These are phyloP conservation scores for Colletotrichum sp. DNA, from an alignment of 2,329 filamentous ascomycete species.

Conservation along the genomic window DNA sequence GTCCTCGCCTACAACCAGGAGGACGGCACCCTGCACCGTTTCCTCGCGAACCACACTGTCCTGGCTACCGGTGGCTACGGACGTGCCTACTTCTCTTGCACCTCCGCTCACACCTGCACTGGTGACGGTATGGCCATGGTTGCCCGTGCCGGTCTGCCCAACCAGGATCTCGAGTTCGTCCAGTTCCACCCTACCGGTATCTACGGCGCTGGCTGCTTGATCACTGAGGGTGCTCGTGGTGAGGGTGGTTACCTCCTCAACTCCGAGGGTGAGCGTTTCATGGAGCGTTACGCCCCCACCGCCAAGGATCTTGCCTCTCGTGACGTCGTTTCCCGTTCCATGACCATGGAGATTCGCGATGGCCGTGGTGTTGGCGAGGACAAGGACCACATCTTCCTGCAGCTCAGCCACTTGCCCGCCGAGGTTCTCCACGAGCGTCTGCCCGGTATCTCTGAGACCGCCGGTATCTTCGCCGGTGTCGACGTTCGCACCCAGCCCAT, in stretches of 20 bases:
- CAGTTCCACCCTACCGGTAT: slow-evolving; percentile 99
- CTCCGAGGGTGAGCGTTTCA: slow-evolving; percentile 97
- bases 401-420: slow-evolving; percentile 91
- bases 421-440: slow-evolving; percentile 95
- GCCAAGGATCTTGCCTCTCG: slow-evolving; percentile 97
- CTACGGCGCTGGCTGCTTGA: slow-evolving; percentile 96
- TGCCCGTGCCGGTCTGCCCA: slow-evolving; percentile 93
- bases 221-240: slow-evolving; percentile 96
- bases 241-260: slow-evolving; percentile 98
- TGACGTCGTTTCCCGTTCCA: slow-evolving; percentile 95
- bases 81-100: slow-evolving; percentile 97
- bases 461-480: slow-evolving; percentile 95
- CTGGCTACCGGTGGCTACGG: slow-evolving; percentile 97
- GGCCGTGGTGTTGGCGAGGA: slow-evolving; percentile 96
- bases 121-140: slow-evolving; percentile 99
- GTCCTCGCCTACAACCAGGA: slow-evolving; percentile 98
- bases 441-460: slow-evolving; percentile 97
- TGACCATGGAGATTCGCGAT: slow-evolving; percentile 98
- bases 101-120: slow-evolving; percentile 96
- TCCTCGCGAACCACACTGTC: slow-evolving; percentile 96
- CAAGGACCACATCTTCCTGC: slow-evolving; percentile 98
- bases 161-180: slow-evolving; percentile 99
- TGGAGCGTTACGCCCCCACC: slow-evolving; percentile 97
- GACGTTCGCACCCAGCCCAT: slow-evolving; percentile 98
- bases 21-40: slow-evolving; percentile 95